phyloP scores from a whole-genome alignment of 106 monocot genomes.

The Agapanthus africanus region DNA sequence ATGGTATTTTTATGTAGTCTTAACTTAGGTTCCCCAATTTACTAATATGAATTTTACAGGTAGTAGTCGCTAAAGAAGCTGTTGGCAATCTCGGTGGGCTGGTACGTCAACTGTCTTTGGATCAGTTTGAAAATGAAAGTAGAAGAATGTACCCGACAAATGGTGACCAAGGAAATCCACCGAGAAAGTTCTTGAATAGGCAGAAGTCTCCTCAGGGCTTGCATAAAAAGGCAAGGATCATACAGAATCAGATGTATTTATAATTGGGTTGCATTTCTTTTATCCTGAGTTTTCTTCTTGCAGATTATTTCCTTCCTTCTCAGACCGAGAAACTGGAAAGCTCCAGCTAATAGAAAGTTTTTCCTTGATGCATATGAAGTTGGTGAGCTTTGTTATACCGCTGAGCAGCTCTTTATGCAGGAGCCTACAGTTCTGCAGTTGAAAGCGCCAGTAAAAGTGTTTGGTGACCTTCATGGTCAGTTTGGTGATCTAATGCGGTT shows the following conservation, averaged over 20 bases:
- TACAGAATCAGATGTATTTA: not conserved
- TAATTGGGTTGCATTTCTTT: not conserved
- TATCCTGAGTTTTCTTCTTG: conserved; percentile 14
- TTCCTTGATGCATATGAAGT: conserved; percentile 95
- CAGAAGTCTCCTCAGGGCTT: conserved; percentile 88
- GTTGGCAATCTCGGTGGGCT: conserved; percentile 84
- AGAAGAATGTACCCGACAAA: conserved; percentile 92
- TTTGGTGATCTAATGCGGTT: conserved; percentile 97
- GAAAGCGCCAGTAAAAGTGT: conserved; percentile 93
- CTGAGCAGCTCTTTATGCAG: conserved; percentile 95
- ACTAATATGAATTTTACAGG: conserved; percentile 40
- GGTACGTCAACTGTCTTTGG: conserved; percentile 84
- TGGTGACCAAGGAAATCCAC: conserved; percentile 48
- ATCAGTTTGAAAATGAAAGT: conserved; percentile 99
- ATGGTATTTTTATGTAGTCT: too few species aligned
- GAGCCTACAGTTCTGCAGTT: conserved; percentile 90
- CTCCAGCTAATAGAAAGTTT: conserved; percentile 77
- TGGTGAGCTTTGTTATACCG: conserved; percentile 94
- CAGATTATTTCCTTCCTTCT: conserved; percentile 88
- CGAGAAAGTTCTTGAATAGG: conserved; percentile 60
- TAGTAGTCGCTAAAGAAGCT: conserved; percentile 93
- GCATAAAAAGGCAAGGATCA: conserved; percentile 63
- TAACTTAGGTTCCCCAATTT: not conserved
- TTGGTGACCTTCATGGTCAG: conserved; percentile 98
- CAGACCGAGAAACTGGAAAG: conserved; percentile 80